phyloP scores from a whole-genome alignment of 2,329 filamentous ascomycete genomes.

The Pseudohalonectria lignicola region DNA sequence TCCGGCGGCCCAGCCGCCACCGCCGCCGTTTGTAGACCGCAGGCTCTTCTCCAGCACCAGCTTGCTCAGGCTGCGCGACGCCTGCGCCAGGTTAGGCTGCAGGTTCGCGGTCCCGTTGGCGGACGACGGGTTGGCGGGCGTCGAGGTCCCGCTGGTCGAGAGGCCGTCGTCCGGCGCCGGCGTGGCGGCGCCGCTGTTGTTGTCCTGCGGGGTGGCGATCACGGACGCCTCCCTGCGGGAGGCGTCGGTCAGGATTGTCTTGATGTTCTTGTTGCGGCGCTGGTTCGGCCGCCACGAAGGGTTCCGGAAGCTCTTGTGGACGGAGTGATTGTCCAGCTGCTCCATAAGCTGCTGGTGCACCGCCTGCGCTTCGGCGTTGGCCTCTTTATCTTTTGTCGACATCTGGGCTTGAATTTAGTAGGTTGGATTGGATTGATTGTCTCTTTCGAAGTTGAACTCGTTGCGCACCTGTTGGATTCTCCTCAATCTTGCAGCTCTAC shows the following conservation, averaged over 20 bases:
- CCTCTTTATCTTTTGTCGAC: constrained; percentile 20
- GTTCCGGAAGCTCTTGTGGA: constrained; percentile 85
- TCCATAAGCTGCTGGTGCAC: constrained; percentile 82
- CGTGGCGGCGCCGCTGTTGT: constrained; percentile 65
- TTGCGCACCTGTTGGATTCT: too few relatives aligned
- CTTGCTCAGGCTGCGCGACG: constrained; percentile 74
- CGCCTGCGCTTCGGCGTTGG: constrained; percentile 65
- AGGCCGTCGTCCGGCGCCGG: constrained; percentile 43
- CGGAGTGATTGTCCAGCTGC: constrained; percentile 78
- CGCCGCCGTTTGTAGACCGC: constrained; percentile 21
- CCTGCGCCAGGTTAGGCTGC: constrained; percentile 73
- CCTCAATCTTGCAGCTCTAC: too few relatives aligned
- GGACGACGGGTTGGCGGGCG: constrained; percentile 38
- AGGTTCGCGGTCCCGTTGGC: constrained; percentile 18
- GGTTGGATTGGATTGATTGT: too few relatives aligned
- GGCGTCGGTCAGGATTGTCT: constrained; percentile 86
- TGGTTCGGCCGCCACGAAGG: constrained; percentile 82
- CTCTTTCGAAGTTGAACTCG: too few relatives aligned
- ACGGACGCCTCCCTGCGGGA: constrained; percentile 83
- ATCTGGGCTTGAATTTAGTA: too few relatives aligned
- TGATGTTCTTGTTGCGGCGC: constrained; percentile 97
- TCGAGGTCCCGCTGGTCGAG: constrained; percentile 47
- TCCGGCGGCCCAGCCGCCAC: too few relatives aligned
- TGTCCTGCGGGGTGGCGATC: constrained; percentile 67
- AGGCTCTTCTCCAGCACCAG: constrained; percentile 80